Percentiles rank a stretch among this genome's conserved stretches.
Evolutionary conservation across 140 eudicot species (phyloP).

Genomic region (Stevia rebaudiana): DNA sequence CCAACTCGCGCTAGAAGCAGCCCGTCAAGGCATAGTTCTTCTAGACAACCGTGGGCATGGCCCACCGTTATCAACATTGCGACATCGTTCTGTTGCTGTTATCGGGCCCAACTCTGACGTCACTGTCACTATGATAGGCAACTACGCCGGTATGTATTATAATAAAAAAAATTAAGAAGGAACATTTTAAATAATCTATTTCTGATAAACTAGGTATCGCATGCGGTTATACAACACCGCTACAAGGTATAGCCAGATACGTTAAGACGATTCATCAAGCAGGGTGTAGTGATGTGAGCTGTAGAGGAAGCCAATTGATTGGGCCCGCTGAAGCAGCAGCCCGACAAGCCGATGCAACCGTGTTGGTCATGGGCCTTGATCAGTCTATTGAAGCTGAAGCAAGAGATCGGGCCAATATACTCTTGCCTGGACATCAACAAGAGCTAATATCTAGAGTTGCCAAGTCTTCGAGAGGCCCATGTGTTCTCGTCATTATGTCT

Average conservation of each 20-base stretch:
- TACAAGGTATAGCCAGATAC: slow-evolving; percentile 81
- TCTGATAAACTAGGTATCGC: slow-evolving; percentile 48
- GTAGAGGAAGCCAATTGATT: slow-evolving; percentile 40
- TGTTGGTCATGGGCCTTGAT: slow-evolving; percentile 81
- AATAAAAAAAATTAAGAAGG: neutral
- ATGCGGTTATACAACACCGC: slow-evolving; percentile 71
- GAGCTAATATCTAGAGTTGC: slow-evolving; percentile 74
- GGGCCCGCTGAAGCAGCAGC: slow-evolving; percentile 78
- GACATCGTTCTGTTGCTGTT: slow-evolving; percentile 68
- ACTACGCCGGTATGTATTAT: slow-evolving; percentile 63
- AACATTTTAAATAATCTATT: neutral
- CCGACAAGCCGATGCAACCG: slow-evolving; percentile 85
- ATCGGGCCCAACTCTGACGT: slow-evolving; percentile 95
- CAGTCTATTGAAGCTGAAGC: slow-evolving; percentile 79
- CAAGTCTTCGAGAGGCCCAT: slow-evolving; percentile 72
- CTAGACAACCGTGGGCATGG: slow-evolving; percentile 52
- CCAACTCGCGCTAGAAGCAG: slow-evolving; percentile 83
- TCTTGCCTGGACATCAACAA: slow-evolving; percentile 88
- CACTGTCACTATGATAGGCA: slow-evolving; percentile 86
- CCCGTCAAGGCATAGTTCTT: slow-evolving; percentile 90
- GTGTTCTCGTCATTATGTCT: slow-evolving; percentile 68
- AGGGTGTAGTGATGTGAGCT: slow-evolving; percentile 70
- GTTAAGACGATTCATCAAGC: slow-evolving; percentile 67
- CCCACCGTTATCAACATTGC: slow-evolving; percentile 53
- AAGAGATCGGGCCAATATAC: slow-evolving; percentile 52